These are phyloP conservation scores for Rosellinia necatrix DNA, from an alignment of 2,329 filamentous ascomycete species.

Conservation along the genomic window DNA sequence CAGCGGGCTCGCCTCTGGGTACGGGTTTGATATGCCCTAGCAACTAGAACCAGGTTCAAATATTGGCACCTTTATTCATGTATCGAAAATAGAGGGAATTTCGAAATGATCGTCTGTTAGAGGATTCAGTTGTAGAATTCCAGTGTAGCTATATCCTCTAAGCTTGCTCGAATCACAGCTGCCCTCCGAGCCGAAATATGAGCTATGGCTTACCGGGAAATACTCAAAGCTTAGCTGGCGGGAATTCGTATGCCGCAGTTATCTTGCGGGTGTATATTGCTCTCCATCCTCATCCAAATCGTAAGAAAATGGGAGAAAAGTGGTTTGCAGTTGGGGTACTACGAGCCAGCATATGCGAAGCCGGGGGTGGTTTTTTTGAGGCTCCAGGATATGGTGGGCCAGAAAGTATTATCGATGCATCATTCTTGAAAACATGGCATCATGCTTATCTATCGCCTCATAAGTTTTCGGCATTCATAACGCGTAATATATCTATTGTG, in stretches of 20 bases:
- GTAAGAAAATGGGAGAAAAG: neutral
- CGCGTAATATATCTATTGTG: too few species aligned
- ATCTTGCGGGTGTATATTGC: neutral
- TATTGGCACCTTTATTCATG: neutral
- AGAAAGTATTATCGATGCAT: neutral
- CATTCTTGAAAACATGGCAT: neutral
- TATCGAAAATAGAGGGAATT: neutral
- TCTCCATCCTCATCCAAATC: neutral
- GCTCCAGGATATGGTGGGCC: neutral
- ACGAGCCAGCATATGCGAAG: too few species aligned
- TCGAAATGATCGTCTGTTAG: neutral
- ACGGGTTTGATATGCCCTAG: neutral
- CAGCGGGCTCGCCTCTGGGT: neutral
- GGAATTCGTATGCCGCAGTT: neutral
- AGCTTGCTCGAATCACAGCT: neutral
- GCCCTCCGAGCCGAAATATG: neutral
- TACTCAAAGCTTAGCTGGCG: neutral
- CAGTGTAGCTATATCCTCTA: neutral
- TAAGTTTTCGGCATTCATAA: too few species aligned
- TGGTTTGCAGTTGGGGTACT: too few species aligned
- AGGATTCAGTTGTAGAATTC: neutral
- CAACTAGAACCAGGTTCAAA: too few species aligned
- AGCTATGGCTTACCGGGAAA: neutral
- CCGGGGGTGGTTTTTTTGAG: neutral
- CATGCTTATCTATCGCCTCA: neutral